Evolutionary conservation across 1,284 basidiomycete genomes (phyloP).

Genomic region (Marasmius fiardii): DNA sequence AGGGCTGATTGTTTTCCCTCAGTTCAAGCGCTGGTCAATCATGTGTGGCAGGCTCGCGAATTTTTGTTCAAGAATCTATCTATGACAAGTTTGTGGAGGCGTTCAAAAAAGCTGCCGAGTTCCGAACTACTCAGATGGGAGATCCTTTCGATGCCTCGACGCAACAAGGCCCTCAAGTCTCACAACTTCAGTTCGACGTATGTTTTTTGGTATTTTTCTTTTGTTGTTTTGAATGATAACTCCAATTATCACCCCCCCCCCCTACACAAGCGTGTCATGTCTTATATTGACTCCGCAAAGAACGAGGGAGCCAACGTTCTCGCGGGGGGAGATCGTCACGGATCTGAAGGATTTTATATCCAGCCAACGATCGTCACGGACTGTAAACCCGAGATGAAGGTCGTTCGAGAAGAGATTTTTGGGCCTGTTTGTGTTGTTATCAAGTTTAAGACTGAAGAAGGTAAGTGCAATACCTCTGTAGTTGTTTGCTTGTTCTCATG

Average conservation of each 20-base stretch:
- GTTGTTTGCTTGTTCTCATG: background rate
- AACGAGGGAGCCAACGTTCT: conserved; percentile 77
- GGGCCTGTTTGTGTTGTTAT: conserved; percentile 77
- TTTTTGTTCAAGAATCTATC: conserved; percentile 80
- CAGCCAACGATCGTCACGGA: conserved; percentile 84
- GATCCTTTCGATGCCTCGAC: conserved; percentile 73
- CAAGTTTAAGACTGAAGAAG: conserved; percentile 67
- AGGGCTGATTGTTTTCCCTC: background rate
- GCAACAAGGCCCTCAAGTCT: conserved; percentile 90
- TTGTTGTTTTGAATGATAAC: background rate
- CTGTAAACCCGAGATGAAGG: conserved; percentile 75
- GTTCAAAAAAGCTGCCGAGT: conserved; percentile 54
- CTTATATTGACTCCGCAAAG: conserved; percentile 85
- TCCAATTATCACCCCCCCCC: background rate
- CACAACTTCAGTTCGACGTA: conserved; percentile 65
- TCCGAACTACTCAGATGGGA: conserved; percentile 52
- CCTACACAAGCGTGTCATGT: conserved; percentile 63
- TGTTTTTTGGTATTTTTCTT: conserved; percentile 29
- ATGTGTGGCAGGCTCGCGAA: conserved; percentile 81
- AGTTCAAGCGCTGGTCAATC: conserved; percentile 57
- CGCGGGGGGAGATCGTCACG: conserved; percentile 74
- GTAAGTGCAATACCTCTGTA: no score
- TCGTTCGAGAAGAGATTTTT: conserved; percentile 88
- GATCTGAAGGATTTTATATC: conserved; percentile 73
- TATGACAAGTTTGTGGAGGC: conserved; percentile 69